A percentile compares a stretch with the other conserved stretches of the same genome.
Conservation (phyloP, 1,139 yeast genomes). For the Suhomyces panamericanus region DNA sequence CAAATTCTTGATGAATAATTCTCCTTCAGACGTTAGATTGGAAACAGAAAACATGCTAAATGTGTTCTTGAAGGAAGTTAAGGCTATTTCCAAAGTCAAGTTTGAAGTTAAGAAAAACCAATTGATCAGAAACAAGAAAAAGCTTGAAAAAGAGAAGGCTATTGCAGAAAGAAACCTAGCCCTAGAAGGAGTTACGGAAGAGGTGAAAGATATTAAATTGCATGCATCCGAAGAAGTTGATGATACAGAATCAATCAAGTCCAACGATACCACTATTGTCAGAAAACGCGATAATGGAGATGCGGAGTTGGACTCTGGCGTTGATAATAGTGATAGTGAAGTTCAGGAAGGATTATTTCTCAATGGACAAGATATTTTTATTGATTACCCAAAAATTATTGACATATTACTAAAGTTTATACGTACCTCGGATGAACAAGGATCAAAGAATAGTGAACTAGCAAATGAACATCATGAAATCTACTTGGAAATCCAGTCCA, state of each 20-base stretch:
- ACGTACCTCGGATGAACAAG: conserved; percentile 43
- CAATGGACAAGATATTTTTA: conserved; percentile 83
- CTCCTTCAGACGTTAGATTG: conserved; percentile 84
- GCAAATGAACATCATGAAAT: conserved; percentile 42
- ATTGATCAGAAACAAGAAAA: conserved; percentile 20
- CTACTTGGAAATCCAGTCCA: conserved; percentile 76
- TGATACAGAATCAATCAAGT: conserved; percentile 27
- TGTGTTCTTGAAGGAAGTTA: conserved; percentile 76
- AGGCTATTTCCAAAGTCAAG: conserved; percentile 69
- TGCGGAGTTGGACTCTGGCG: conserved; percentile 33
- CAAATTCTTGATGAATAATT: conserved; percentile 70
- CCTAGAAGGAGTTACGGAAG: conserved; percentile 8
- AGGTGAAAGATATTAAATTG: conserved; percentile 10
- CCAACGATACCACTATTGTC: conserved; percentile 26
- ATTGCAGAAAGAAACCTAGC: neutral
- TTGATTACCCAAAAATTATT: conserved; percentile 79
- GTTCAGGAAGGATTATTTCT: conserved; percentile 55
- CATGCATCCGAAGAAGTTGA: conserved; percentile 11
- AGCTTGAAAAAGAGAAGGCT: conserved; percentile 12
- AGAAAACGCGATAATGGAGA: conserved; percentile 15
- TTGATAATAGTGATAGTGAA: conserved; percentile 3
- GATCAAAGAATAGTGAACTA: conserved; percentile 28
- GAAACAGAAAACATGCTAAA: conserved; percentile 80
- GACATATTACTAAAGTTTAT: conserved; percentile 78
- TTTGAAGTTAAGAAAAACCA: conserved; percentile 42